Evolutionary conservation across 164 flowering plant genomes (phyloP).

Genomic region (Vitis labrusca): DNA sequence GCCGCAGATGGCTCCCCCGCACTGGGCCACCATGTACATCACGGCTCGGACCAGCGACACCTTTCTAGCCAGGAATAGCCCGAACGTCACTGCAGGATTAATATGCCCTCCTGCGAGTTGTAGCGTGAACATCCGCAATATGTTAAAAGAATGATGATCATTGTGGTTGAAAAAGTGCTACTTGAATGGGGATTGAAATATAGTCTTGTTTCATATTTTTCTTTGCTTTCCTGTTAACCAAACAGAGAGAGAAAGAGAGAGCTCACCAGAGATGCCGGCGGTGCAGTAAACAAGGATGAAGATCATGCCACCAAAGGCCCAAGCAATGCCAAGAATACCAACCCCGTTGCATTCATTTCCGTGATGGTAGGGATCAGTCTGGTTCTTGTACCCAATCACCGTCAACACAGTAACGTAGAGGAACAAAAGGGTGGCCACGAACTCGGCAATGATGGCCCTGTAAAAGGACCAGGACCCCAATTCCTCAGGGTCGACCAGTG

Average conservation of each 20-base stretch:
- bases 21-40: constrained; percentile 64
- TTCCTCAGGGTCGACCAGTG: constrained; percentile 49
- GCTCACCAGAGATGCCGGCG: constrained; percentile 64
- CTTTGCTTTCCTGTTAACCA: neutral
- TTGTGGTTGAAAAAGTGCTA: no score
- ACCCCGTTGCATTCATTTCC: constrained; percentile 53
- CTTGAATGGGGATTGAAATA: no score
- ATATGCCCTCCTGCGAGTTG: constrained; percentile 49
- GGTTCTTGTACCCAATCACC: constrained; percentile 59
- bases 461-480: constrained; percentile 59
- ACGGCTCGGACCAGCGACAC: constrained; percentile 60
- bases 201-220: no score
- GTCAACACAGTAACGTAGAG: constrained; percentile 60
- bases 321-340: constrained; percentile 70
- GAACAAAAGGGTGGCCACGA: constrained; percentile 63
- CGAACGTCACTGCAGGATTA: constrained; percentile 66
- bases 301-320: constrained; percentile 81
- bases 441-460: constrained; percentile 70
- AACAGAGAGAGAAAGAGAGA: neutral
- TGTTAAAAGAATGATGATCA: neutral
- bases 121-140: neutral
- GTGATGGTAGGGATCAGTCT: constrained; percentile 19
- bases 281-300: constrained; percentile 75
- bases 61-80: constrained; percentile 56
- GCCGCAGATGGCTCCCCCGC: constrained; percentile 60